Evolutionary conservation across 495 filamentous ascomycete genomes (phyloP).

Genomic region (Aspergillus biplanus): DNA sequence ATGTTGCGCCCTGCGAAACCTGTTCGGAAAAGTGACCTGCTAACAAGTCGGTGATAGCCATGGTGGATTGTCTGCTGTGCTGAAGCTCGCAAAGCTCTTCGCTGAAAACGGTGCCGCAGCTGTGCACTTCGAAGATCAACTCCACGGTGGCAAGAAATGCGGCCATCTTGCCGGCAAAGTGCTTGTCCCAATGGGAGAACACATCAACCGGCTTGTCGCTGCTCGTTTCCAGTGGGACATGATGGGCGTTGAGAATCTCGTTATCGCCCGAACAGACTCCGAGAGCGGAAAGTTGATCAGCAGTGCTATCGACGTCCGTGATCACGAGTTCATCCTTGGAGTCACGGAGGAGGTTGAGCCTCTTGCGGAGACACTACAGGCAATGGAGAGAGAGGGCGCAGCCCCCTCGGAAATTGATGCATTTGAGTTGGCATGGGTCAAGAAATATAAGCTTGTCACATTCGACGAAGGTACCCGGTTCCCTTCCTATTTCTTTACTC

Average conservation of each 20-base stretch:
- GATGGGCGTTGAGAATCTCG: constrained; percentile 91
- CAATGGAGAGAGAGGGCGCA: constrained; percentile 82
- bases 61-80: constrained; percentile 86
- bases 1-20: constrained; percentile 23
- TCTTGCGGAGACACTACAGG: constrained; percentile 85
- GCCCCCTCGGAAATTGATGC: constrained; percentile 77
- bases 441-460: constrained; percentile 80
- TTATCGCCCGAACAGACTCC: constrained; percentile 93
- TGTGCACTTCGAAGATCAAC: constrained; percentile 96
- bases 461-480: constrained; percentile 76
- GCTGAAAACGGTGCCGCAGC: constrained; percentile 97
- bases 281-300: constrained; percentile 90
- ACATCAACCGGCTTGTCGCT: constrained; percentile 92
- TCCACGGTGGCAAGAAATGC: constrained; percentile 98
- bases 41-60: constrained; percentile 44
- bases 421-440: constrained; percentile 89
- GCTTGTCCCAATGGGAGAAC: constrained; percentile 88
- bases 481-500: background rate
- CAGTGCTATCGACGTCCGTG: constrained; percentile 87
- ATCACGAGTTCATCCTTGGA: constrained; percentile 96
- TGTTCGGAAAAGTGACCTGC: background rate
- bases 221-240: constrained; percentile 97
- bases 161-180: constrained; percentile 97
- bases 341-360: constrained; percentile 73
- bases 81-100: constrained; percentile 97